These are phyloP conservation scores for Lantana camara DNA, from an alignment of 257 asterid genomes.

Conservation along the genomic window DNA sequence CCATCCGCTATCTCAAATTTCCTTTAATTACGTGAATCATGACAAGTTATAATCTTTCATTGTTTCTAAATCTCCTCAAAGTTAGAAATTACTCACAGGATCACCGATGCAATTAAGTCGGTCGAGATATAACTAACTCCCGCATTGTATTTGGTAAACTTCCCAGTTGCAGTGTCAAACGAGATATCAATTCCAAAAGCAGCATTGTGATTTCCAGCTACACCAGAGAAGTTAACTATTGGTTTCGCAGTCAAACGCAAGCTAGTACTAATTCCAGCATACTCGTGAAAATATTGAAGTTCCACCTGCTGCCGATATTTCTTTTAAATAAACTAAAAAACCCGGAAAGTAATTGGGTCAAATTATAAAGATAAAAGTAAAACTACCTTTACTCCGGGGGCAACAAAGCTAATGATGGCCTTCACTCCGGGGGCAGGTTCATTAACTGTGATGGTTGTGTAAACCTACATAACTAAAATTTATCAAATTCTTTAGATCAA, in stretches of 20 bases:
- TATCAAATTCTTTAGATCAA: neutral
- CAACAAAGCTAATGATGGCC: slow-evolving; percentile 76
- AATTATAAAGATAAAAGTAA: slow-evolving; percentile 11
- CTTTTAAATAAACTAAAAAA: neutral
- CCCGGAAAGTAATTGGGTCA: neutral
- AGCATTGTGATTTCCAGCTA: slow-evolving; percentile 67
- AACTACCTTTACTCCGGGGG: slow-evolving; percentile 92
- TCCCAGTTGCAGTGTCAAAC: slow-evolving; percentile 86
- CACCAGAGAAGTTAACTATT: slow-evolving; percentile 91
- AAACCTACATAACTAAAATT: slow-evolving; percentile 50
- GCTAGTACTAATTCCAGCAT: slow-evolving; percentile 91
- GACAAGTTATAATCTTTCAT: too few species aligned
- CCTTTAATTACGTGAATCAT: too few species aligned
- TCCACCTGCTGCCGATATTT: slow-evolving; percentile 61
- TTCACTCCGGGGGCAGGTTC: slow-evolving; percentile 98
- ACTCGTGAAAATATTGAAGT: slow-evolving; percentile 89
- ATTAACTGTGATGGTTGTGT: slow-evolving; percentile 69
- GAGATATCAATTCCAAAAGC: slow-evolving; percentile 85
- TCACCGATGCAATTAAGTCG: slow-evolving; percentile 82
- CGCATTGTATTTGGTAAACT: slow-evolving; percentile 73
- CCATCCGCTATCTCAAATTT: too few species aligned
- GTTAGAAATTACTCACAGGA: slow-evolving; percentile 56
- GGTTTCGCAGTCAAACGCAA: slow-evolving; percentile 89
- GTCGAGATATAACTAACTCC: slow-evolving; percentile 64
- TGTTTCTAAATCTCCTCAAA: neutral